phyloP scores from a whole-genome alignment of 371 early-diverging fungal species.

The Mucor saturninus region DNA sequence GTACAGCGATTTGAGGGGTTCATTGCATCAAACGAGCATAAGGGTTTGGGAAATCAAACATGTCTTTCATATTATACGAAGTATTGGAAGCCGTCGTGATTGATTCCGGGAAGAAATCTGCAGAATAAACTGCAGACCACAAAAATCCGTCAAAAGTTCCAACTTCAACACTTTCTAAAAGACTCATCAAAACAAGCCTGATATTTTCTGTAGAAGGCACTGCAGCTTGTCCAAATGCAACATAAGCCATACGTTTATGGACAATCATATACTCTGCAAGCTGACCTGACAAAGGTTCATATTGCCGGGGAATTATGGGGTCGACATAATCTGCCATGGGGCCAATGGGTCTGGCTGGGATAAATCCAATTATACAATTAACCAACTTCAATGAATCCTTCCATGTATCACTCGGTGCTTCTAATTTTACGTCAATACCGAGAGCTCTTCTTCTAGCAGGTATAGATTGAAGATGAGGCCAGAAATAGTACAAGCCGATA shows the following conservation, averaged over 20 bases:
- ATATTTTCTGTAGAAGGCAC: constrained; percentile 18
- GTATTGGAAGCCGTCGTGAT: constrained; percentile 9
- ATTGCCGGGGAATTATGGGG: constrained; percentile 27
- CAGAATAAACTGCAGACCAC: constrained; percentile 16
- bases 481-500: too few relatives aligned
- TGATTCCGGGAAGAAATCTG: constrained; percentile 19
- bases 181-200: constrained; percentile 26
- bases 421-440: not conserved
- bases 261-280: constrained; percentile 24
- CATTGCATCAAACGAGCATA: constrained; percentile 5
- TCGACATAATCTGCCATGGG: constrained; percentile 43
- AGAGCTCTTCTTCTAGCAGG: not conserved
- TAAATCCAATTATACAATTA: constrained; percentile 31
- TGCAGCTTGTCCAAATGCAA: constrained; percentile 49
- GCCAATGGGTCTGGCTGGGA: constrained; percentile 31
- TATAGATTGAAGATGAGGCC: not conserved
- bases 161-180: constrained; percentile 21
- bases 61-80: constrained; percentile 3
- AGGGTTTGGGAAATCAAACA: constrained; percentile 1
- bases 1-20: constrained; percentile 18
- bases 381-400: constrained; percentile 27
- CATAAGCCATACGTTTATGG: constrained; percentile 33
- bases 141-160: constrained; percentile 34
- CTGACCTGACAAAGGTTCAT: constrained; percentile 21
- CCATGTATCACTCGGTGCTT: constrained; percentile 1